These are phyloP conservation scores for Fraxinus xanthoxyloides DNA, from an alignment of 305 asterid genomes.

Conservation along the genomic window DNA sequence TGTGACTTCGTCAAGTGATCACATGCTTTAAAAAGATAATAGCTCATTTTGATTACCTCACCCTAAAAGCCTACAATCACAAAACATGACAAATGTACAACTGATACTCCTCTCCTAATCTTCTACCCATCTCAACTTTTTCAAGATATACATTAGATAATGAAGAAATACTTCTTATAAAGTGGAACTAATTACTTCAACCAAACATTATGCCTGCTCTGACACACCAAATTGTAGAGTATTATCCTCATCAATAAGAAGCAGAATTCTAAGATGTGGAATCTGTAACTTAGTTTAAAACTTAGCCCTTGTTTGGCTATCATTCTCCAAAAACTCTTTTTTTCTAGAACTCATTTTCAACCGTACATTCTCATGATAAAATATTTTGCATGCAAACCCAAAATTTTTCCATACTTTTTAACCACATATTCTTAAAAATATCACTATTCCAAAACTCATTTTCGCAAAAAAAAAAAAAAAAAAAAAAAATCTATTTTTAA, in stretches of 20 bases:
- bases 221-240: not conserved
- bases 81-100: not conserved
- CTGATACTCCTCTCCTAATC: not conserved
- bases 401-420: not conserved
- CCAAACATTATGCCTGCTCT: not conserved
- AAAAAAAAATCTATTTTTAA: too few relatives aligned
- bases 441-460: not conserved
- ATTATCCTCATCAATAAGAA: not conserved
- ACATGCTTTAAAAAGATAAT: not conserved
- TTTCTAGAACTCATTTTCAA: not conserved
- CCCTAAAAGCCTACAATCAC: not conserved
- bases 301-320: not conserved
- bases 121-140: not conserved
- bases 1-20: not conserved
- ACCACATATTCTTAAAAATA: not conserved
- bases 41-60: not conserved
- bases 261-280: not conserved
- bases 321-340: not conserved
- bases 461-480: not conserved
- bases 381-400: not conserved
- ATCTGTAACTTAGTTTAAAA: not conserved
- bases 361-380: not conserved
- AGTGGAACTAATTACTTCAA: not conserved
- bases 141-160: not conserved
- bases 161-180: not conserved